Evolutionary conservation across 495 filamentous ascomycete species (phyloP), one percentile per base, ranked within the genome.

Genomic region (Aspergillus taichungensis): DNA sequence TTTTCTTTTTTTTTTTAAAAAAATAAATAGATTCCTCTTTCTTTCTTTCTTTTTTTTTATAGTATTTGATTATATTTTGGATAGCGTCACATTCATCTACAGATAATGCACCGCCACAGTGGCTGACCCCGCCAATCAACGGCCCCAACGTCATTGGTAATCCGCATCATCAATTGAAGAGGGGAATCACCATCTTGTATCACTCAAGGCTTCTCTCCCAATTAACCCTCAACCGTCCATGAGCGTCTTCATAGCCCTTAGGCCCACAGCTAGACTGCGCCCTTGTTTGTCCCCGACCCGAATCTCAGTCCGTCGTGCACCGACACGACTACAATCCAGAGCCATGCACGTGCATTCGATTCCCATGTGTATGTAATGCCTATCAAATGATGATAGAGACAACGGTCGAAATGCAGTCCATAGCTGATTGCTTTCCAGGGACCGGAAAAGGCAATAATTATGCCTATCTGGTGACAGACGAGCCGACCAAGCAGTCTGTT

Each of bases 321-420:
- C 37, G 31, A 33, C 32, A 37, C 13, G 36, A 38, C 46, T 37
- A 30, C 58, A 59, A 42, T 13, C 40, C 43, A 59, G 64, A 60
- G 63, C 71, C 52, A 98, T 98, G 92, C 89, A 96, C 82, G 84
- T 98, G 66, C 80, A 89, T 63, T 88, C 88, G 45, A 95, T 98
- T 71, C 92, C 92, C 30, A 98, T 97, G 92, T 97, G 91, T 95
- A 80, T 58, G 86, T 76, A 13, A 4, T 4, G 5, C 31, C 34
- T 45, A 24, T 24, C 9, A 13, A 28, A 24, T 6, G 14, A 42
- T 12, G 18, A 13, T 18, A 30, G 43, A 34, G 10, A 29, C 24
- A 43, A 8, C 31, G 7, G 32, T 27, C 32, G 18, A 13, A 11
- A 38, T 11, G 11, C 6, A 30, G 10, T 31, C 30, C 14, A 30